Evolutionary conservation across 495 filamentous ascomycete genomes (phyloP).

Genomic region (Talaromyces wortmannii): DNA sequence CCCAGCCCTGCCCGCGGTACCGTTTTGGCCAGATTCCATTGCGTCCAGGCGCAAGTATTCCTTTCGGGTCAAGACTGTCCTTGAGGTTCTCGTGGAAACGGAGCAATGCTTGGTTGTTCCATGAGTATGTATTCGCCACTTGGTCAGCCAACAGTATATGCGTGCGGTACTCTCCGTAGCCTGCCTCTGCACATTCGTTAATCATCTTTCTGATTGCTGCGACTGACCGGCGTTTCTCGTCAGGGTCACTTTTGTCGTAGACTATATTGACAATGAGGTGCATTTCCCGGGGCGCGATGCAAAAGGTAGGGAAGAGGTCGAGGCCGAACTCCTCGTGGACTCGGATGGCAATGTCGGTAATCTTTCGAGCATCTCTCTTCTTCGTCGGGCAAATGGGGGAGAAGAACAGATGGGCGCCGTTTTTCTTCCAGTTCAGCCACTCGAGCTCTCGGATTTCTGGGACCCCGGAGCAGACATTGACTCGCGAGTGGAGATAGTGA

Average conservation of each 20-base stretch:
- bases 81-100: conserved; percentile 47
- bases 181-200: conserved; percentile 37
- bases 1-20: conserved; percentile 14
- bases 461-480: conserved; percentile 34
- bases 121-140: conserved; percentile 49
- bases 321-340: conserved; percentile 32
- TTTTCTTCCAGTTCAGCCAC: conserved; percentile 51
- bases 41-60: conserved; percentile 48
- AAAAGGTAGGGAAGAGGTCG: conserved; percentile 45
- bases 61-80: conserved; percentile 53
- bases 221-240: conserved; percentile 23
- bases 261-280: conserved; percentile 52
- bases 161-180: conserved; percentile 52
- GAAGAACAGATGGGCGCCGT: conserved; percentile 49
- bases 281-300: conserved; percentile 46
- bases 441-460: conserved; percentile 42
- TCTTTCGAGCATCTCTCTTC: conserved; percentile 30
- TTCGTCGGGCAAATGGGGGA: conserved; percentile 42
- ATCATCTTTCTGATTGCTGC: conserved; percentile 35
- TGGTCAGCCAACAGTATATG: conserved; percentile 51
- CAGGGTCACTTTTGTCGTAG: conserved; percentile 38
- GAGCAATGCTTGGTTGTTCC: conserved; percentile 43
- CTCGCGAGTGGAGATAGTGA: conserved; percentile 26
- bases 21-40: conserved; percentile 49
- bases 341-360: conserved; percentile 35